Base-by-base conservation (phyloP, 1,284 basidiomycete genomes). In the Heterobasidion irregulare region DNA sequence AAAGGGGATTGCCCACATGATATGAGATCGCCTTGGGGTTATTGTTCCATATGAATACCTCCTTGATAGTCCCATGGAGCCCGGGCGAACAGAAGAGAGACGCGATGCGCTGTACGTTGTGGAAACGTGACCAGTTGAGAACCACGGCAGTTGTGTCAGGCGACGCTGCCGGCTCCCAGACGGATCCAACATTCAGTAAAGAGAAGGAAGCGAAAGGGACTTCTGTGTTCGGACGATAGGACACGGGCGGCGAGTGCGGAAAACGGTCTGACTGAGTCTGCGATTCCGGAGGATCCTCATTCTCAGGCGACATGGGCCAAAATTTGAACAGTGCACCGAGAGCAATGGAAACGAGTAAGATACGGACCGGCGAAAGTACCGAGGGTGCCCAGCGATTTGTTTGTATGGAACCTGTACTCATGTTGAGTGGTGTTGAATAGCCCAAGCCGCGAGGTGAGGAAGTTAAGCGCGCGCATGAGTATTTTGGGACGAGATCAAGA, bases 21-120 rank as follows among this genome's bases (percentile, higher is more conserved):
- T 35, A 56, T 44, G 46, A 47, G 35, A 48, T 45, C 44, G 49
- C 46, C 44, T 65, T 64, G 2, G 79, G 78, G 63, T 68, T 80
- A 62, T 87, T 86, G 57, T 87, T 86, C 84, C 84, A 88, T 12
- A 86, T 67, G 44, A 78, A 65, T 2, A 86, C 72, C 53, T 73
- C 68, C 10, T 73, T 68, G 36, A 87, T 70, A 6, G 75, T 73
- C 54, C 73, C 70, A n/a, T 77, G 67, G 38, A 84, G 66, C 60
- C 68, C 69, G 6, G 72, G 62, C 4, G 67, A 68, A 61, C 84
- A 87, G 10, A 86, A 68, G 19, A 75, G 62, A 26, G 75, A 72
- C 13, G 72, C 73, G 55, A 87, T 82, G 51, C 71, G 70, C 43
- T 79, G 64, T 45, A 87, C 80, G 61, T 87, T 87, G 0, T 72